These are phyloP conservation scores for Phytophthora boehmeriae DNA, from an alignment of 352 stramenopile species.

Conservation along the genomic window DNA sequence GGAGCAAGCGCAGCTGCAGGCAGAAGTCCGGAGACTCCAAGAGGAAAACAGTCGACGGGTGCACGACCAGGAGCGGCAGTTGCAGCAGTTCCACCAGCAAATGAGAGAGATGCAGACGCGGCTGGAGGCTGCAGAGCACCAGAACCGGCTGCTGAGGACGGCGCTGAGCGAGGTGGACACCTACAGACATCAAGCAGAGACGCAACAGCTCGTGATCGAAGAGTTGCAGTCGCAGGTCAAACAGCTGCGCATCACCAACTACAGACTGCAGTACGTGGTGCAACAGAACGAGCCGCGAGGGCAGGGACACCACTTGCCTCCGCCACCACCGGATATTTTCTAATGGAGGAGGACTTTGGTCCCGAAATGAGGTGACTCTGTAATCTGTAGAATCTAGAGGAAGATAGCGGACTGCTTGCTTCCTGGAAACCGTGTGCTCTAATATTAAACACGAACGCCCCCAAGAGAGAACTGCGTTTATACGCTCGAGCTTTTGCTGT, in stretches of 20 bases:
- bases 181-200: constrained; percentile 48
- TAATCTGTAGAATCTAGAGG: constrained; percentile 33
- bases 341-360: constrained; percentile 13
- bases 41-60: constrained; percentile 51
- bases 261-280: constrained; percentile 72
- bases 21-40: constrained; percentile 52
- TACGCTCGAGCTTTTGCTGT: background rate
- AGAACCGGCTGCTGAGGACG: constrained; percentile 61
- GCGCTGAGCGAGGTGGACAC: constrained; percentile 48
- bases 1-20: constrained; percentile 27
- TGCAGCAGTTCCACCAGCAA: constrained; percentile 55
- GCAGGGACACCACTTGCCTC: constrained; percentile 52
- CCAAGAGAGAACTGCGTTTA: constrained; percentile 5
- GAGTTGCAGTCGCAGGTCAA: constrained; percentile 73
- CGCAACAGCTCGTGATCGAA: constrained; percentile 73
- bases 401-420: constrained; percentile 17
- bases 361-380: constrained; percentile 5
- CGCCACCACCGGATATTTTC: constrained; percentile 75
- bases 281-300: constrained; percentile 67
- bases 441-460: constrained; percentile 34
- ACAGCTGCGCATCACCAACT: constrained; percentile 71
- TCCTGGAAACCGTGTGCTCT: constrained; percentile 16
- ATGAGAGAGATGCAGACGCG: constrained; percentile 53
- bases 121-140: constrained; percentile 48
- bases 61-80: constrained; percentile 51